Evolutionary conservation across 495 filamentous ascomycete genomes (phyloP).

Genomic region (Chaetomium fimeti): DNA sequence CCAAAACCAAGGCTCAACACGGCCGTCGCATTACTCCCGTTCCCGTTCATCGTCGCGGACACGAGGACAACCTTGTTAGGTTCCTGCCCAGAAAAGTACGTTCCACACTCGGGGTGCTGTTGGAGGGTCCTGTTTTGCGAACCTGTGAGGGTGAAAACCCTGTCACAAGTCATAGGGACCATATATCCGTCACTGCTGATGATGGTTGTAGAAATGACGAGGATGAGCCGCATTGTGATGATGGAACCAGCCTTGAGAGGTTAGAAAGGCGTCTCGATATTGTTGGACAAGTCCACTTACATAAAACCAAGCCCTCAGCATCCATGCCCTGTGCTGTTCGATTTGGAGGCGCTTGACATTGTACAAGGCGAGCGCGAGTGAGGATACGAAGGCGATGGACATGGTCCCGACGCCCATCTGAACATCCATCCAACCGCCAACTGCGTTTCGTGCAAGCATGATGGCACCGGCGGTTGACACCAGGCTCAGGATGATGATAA

Average conservation of each 20-base stretch:
- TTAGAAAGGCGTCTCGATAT: background rate
- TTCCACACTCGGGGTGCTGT: constrained; percentile 43
- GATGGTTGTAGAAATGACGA: constrained; percentile 38
- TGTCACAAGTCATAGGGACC: constrained; percentile 40
- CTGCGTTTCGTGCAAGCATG: constrained; percentile 44
- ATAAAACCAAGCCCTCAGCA: constrained; percentile 52
- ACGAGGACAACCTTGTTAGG: constrained; percentile 32
- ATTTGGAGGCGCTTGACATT: constrained; percentile 57
- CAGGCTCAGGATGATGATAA: constrained; percentile 46
- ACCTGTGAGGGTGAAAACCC: constrained; percentile 36
- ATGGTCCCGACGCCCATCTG: constrained; percentile 41
- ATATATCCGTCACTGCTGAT: constrained; percentile 34
- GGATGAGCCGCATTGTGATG: constrained; percentile 49
- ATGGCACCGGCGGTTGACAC: constrained; percentile 44
- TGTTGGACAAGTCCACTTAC: constrained; percentile 28
- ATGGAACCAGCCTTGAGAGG: constrained; percentile 40
- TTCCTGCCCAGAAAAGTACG: constrained; percentile 28
- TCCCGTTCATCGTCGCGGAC: constrained; percentile 26
- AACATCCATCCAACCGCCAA: constrained; percentile 47
- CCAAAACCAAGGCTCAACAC: constrained; percentile 45
- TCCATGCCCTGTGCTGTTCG: constrained; percentile 59
- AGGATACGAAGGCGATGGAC: constrained; percentile 38
- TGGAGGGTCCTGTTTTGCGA: constrained; percentile 15
- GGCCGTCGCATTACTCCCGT: constrained; percentile 33
- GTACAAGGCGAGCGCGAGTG: constrained; percentile 44